Base-by-base conservation (phyloP, 129 eudicot species). In the Sambucus nigra region DNA sequence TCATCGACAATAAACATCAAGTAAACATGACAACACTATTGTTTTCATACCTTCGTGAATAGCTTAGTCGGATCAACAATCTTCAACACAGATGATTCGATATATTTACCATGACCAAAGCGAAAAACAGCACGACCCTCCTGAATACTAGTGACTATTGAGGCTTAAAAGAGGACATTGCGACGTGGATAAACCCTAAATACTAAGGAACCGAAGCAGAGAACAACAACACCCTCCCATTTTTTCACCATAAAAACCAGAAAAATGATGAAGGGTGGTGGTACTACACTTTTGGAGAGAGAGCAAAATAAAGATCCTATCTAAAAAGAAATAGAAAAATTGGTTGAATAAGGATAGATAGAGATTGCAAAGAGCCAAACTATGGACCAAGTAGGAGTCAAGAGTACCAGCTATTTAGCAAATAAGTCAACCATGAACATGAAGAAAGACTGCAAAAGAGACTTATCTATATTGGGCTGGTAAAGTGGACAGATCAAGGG, bases 11-110 rank as follows among this genome's bases (percentile, higher is more conserved):
- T n/a, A n/a, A n/a, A n/a, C n/a, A n/a, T n/a, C n/a, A n/a, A n/a
- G n/a, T n/a, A n/a, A n/a, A n/a, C n/a, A n/a, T n/a, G n/a, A n/a
- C n/a, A n/a, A n/a, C n/a, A n/a, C n/a, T n/a, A n/a, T 19, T 33
- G 1, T 29, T 15, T 0, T 26, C 63, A 73, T 46, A 81, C 95
- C 95, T 73, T 61, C n/a, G 65, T 62, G 48, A 56, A 71, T 66
- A 73, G 74, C 78, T 70, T 57, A 76, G 57, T 47, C 28, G 19
- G 80, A 62, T 73, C 80, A 68, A 51, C 70, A 44, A 57, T 69
- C 68, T 53, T 46, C 55, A 18, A 60, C 24, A 55, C 17, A 16
- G 3, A 29, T 31, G 2, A 38, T 42, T 15, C 16, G 10, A 35
- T 35, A 51, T 5, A 7, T 9, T 51, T 24, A 20, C 16, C 16